Conservation (phyloP, 2,329 filamentous ascomycete genomes). For the Epichloe sibirici region DNA sequence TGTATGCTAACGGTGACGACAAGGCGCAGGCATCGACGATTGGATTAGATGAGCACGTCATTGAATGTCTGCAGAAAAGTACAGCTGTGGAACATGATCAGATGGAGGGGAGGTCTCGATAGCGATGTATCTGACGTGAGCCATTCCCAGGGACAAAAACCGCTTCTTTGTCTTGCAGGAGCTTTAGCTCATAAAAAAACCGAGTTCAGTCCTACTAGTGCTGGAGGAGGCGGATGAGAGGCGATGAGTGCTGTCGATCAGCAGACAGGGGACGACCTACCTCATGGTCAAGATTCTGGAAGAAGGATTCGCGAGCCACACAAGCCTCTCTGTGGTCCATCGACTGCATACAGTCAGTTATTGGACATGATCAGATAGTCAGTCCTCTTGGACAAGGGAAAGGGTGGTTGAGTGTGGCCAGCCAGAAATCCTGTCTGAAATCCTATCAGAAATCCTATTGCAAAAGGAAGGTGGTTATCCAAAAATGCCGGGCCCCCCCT, state of each 20-base stretch:
- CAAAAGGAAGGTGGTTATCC: background rate
- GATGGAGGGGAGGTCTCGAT: slow-evolving; percentile 9
- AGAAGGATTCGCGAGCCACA: slow-evolving; percentile 27
- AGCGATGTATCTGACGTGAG: slow-evolving; percentile 6
- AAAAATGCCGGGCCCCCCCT: no score
- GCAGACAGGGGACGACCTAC: no score
- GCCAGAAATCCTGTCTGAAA: no score
- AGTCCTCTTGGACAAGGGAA: slow-evolving; percentile 32
- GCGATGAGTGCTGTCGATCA: no score
- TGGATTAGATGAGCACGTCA: slow-evolving; percentile 6
- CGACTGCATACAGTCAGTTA: slow-evolving; percentile 35
- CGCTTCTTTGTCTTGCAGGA: slow-evolving; percentile 13
- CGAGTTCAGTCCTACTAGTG: no score
- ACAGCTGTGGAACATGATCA: slow-evolving; percentile 8
- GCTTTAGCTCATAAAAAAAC: slow-evolving; percentile 16
- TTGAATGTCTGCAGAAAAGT: slow-evolving; percentile 8
- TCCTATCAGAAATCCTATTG: no score
- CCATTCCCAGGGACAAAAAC: slow-evolving; percentile 13
- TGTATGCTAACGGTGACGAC: slow-evolving; percentile 6
- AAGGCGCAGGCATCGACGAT: no score
- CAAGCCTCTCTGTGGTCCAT: slow-evolving; percentile 36
- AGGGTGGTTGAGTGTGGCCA: slow-evolving; percentile 23
- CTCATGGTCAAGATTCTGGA: slow-evolving; percentile 18
- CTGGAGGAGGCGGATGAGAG: no score
- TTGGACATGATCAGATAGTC: slow-evolving; percentile 34